Evolutionary conservation across 495 filamentous ascomycete species (phyloP).

Genomic region (Talaromyces liani): DNA sequence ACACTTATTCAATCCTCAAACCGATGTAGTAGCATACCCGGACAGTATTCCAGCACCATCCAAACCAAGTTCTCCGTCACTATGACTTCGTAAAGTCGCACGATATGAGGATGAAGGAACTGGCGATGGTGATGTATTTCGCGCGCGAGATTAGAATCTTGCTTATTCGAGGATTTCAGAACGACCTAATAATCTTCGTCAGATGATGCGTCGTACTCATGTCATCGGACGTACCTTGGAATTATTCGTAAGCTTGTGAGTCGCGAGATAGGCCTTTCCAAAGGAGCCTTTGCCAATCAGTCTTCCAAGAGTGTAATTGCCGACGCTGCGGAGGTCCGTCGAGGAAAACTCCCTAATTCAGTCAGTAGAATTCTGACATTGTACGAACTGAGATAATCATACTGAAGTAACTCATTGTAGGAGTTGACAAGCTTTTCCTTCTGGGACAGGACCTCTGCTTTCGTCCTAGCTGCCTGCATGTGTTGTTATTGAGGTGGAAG

Average conservation of each 20-base stretch:
- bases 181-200: conserved; percentile 59
- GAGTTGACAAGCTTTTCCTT: conserved; percentile 97
- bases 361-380: neutral
- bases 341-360: conserved; percentile 80
- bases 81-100: conserved; percentile 92
- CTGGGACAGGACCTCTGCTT: conserved; percentile 84
- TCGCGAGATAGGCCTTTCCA: conserved; percentile 94
- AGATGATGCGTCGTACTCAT: neutral
- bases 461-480: conserved; percentile 59
- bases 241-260: conserved; percentile 96
- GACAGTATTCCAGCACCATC: conserved; percentile 95
- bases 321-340: conserved; percentile 81
- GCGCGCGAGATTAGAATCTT: conserved; percentile 88
- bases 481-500: conserved; percentile 24
- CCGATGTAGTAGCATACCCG: conserved; percentile 51
- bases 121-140: conserved; percentile 98
- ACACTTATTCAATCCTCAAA: neutral
- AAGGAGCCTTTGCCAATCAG: conserved; percentile 97
- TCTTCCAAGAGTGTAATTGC: conserved; percentile 86
- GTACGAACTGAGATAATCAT: conserved; percentile 24
- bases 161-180: conserved; percentile 93
- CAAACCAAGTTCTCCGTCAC: conserved; percentile 92
- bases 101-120: conserved; percentile 96
- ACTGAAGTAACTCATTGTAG: conserved; percentile 94
- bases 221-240: conserved; percentile 67